Evolutionary conservation across 768 basidiomycete genomes (phyloP).

Genomic region (Auriscalpium vulgare): DNA sequence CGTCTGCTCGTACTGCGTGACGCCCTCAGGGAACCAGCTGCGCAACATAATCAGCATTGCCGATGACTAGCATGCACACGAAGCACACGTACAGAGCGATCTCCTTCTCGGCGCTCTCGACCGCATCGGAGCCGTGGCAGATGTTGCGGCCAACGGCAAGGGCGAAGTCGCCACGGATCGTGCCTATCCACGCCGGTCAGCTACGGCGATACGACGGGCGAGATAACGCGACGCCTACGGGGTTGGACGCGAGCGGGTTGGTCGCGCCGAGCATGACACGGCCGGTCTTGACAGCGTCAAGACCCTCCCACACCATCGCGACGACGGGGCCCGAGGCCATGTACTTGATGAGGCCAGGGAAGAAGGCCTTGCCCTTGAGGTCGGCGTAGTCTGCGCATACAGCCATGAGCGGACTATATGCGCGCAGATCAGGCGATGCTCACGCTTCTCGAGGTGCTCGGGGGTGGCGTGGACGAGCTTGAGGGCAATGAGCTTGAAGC

Average conservation of each 20-base stretch:
- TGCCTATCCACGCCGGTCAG: conserved; percentile 40
- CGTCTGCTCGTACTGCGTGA: conserved; percentile 60
- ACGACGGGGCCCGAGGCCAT: conserved; percentile 96
- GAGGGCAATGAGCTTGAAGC: conserved; percentile 93
- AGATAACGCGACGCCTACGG: conserved; percentile 36
- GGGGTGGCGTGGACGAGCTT: conserved; percentile 79
- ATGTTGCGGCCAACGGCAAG: conserved; percentile 94
- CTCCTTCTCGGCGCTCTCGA: conserved; percentile 90
- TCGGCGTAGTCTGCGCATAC: conserved; percentile 79
- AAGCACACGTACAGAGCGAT: conserved; percentile 64
- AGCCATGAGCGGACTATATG: not conserved
- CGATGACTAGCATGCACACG: not conserved
- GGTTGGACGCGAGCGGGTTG: conserved; percentile 85
- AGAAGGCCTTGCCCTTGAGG: conserved; percentile 91
- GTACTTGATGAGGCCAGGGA: conserved; percentile 93
- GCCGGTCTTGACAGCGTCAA: conserved; percentile 91
- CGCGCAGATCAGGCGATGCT: conserved; percentile 9
- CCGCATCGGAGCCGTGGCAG: conserved; percentile 85
- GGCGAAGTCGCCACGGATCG: conserved; percentile 93
- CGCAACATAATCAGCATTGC: conserved; percentile 8
- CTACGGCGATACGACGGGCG: not conserved
- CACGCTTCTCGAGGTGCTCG: conserved; percentile 88
- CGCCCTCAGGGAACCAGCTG: conserved; percentile 91
- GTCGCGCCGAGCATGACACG: conserved; percentile 94
- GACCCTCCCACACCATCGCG: conserved; percentile 92